These are phyloP conservation scores for Picea abies DNA, from an alignment of 83 land plant species.

Conservation along the genomic window DNA sequence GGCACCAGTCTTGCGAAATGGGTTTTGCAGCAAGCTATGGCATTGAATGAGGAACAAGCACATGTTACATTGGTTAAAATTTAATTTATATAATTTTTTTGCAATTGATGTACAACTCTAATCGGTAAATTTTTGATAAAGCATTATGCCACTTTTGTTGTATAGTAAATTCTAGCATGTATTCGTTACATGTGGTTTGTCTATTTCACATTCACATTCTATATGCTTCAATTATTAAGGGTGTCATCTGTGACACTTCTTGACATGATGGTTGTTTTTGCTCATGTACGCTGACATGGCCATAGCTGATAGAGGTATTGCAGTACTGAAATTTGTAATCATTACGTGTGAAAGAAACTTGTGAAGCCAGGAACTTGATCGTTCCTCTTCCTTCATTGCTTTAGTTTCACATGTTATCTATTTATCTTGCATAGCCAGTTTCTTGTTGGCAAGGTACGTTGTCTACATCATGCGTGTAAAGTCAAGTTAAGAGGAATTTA, in stretches of 20 bases:
- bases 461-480: not conserved
- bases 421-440: not conserved
- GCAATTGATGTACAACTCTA: not conserved
- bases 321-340: not conserved
- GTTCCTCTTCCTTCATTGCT: not conserved
- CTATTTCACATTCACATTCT: constrained; percentile 14
- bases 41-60: constrained; percentile 35
- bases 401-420: not conserved
- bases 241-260: not conserved
- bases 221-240: not conserved
- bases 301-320: not conserved
- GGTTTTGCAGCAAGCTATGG: constrained; percentile 72
- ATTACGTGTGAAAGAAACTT: not conserved
- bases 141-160: constrained; percentile 5
- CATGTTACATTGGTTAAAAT: too few species aligned
- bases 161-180: not conserved
- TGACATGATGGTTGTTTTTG: constrained; percentile 1
- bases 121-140: constrained; percentile 2
- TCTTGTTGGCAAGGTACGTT: not conserved
- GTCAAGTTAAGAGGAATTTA: not conserved
- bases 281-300: constrained; percentile 8
- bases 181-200: not conserved
- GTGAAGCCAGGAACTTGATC: not conserved
- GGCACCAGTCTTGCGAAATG: constrained; percentile 33
- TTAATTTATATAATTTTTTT: constrained; percentile 1